Evolutionary conservation across 441 rosid species (phyloP).

Genomic region (Mallotus japonicus): DNA sequence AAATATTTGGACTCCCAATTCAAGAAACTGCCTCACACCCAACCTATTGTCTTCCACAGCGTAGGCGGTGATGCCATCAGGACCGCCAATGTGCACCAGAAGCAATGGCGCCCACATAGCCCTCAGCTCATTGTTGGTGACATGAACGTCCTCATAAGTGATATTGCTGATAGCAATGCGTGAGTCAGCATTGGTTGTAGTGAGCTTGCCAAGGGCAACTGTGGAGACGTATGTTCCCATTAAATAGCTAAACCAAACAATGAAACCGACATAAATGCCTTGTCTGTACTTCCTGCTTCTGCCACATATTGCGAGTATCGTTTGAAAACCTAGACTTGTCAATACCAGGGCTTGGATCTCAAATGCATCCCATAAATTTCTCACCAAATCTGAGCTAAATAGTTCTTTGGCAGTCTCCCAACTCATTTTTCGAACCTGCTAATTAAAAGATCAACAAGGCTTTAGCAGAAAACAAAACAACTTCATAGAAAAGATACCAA

Average conservation of each 20-base stretch:
- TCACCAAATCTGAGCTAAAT: not conserved
- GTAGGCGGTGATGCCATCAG: conserved; percentile 25
- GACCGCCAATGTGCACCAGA: conserved; percentile 26
- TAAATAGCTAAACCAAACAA: conserved; percentile 15
- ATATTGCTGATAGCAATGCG: not conserved
- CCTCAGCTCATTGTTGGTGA: conserved; percentile 2
- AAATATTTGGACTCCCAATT: not conserved
- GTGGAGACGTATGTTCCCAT: conserved; percentile 16
- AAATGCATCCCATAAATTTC: conserved; percentile 12
- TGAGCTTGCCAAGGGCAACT: conserved; percentile 18
- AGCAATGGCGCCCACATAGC: conserved; percentile 23
- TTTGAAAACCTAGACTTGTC: conserved; percentile 10
- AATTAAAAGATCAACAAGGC: too few relatives aligned
- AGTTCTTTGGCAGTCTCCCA: conserved; percentile 17
- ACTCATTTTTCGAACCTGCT: not conserved
- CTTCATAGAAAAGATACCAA: too few relatives aligned
- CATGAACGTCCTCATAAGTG: not conserved
- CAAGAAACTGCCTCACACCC: conserved; percentile 12
- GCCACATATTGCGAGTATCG: not conserved
- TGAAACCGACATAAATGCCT: not conserved
- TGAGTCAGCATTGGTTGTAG: conserved; percentile 6
- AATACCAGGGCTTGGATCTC: conserved; percentile 10
- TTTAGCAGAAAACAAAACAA: too few relatives aligned
- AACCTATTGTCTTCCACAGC: conserved; percentile 19
- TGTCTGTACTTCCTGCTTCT: conserved; percentile 7